These are phyloP conservation scores for Physaria fendleri DNA, from an alignment of 345 rosid genomes.

Conservation along the genomic window DNA sequence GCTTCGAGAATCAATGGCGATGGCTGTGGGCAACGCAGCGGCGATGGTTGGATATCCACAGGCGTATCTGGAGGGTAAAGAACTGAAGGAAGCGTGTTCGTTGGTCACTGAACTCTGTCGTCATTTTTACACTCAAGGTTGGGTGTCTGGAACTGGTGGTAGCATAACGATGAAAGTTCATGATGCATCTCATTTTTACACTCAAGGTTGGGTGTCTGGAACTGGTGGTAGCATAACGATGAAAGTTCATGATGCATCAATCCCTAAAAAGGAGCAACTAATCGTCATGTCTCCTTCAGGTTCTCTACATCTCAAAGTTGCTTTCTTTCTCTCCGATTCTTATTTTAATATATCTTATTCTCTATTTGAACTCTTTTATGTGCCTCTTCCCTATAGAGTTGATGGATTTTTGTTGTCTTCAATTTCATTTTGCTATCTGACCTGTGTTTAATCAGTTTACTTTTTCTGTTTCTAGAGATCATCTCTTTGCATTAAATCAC, in stretches of 20 bases:
- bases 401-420: not conserved
- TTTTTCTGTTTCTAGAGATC: not conserved
- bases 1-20: conserved; percentile 22
- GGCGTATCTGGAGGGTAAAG: conserved; percentile 62
- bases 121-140: conserved; percentile 81
- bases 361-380: not conserved
- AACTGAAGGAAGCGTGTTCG: conserved; percentile 55
- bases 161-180: conserved; percentile 83
- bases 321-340: not conserved
- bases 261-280: conserved; percentile 67
- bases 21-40: conserved; percentile 13
- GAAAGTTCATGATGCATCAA: conserved; percentile 70
- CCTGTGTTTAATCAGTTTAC: not conserved
- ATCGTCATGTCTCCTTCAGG: conserved; percentile 98
- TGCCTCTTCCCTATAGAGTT: not conserved
- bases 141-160: conserved; percentile 96
- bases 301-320: conserved; percentile 13
- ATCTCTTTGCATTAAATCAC: not conserved
- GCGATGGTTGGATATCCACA: conserved; percentile 39
- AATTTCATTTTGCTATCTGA: not conserved
- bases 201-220: conserved; percentile 91
- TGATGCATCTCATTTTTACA: conserved; percentile 68
- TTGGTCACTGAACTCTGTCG: conserved; percentile 75
- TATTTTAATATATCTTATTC: not conserved
- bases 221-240: conserved; percentile 92